phyloP scores from a whole-genome alignment of 371 early-diverging fungal species.

The Mortierella sp. region DNA sequence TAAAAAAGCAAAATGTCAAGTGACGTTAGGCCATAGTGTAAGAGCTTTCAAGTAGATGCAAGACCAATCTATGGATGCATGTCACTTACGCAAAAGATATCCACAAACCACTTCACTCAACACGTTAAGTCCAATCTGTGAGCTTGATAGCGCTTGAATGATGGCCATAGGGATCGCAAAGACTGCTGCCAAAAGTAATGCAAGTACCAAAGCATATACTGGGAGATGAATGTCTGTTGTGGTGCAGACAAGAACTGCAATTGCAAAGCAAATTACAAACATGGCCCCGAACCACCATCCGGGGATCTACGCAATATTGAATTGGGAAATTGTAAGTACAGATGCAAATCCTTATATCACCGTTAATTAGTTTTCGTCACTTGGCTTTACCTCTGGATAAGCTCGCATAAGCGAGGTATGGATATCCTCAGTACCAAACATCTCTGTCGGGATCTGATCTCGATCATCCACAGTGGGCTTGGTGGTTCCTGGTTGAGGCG shows the following conservation, averaged over 20 bases:
- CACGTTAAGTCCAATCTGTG: slow-evolving; percentile 76
- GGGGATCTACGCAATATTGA: slow-evolving; percentile 68
- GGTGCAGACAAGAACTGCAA: slow-evolving; percentile 72
- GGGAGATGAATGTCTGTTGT: slow-evolving; percentile 66
- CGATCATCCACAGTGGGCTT: slow-evolving; percentile 19
- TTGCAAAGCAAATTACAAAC: slow-evolving; percentile 68
- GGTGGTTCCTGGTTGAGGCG: neutral
- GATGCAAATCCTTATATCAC: slow-evolving; percentile 10
- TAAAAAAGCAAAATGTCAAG: neutral
- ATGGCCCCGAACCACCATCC: slow-evolving; percentile 79
- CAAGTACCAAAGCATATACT: slow-evolving; percentile 79
- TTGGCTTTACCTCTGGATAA: slow-evolving; percentile 68
- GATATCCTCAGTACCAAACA: slow-evolving; percentile 72
- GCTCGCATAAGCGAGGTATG: slow-evolving; percentile 77
- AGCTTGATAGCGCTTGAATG: slow-evolving; percentile 59
- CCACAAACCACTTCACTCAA: slow-evolving; percentile 77
- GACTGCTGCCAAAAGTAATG: slow-evolving; percentile 70
- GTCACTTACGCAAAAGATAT: slow-evolving; percentile 43
- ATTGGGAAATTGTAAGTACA: slow-evolving; percentile 48
- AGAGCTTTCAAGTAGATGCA: slow-evolving; percentile 1
- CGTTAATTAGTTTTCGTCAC: neutral
- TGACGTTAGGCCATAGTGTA: slow-evolving; percentile 20
- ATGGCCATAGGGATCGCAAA: slow-evolving; percentile 87
- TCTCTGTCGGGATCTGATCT: slow-evolving; percentile 50
- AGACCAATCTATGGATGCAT: neutral